These are phyloP conservation scores for Trichoderma sp. DNA, from an alignment of 2,329 filamentous ascomycete genomes.

Conservation along the genomic window DNA sequence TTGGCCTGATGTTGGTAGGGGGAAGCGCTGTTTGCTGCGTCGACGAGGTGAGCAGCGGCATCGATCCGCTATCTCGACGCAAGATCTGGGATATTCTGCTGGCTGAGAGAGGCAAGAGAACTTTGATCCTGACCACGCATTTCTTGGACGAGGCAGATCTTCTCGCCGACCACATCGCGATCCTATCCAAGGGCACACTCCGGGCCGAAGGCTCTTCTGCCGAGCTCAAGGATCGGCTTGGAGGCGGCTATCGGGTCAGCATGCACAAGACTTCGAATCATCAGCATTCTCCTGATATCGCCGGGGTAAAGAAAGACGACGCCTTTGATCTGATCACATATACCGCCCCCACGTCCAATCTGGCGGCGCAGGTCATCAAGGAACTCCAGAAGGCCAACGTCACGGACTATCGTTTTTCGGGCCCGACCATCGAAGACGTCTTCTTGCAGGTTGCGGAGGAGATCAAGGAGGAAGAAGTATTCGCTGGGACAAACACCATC, in stretches of 20 bases:
- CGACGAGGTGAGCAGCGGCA: conserved; percentile 85
- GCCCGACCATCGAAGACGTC: conserved; percentile 90
- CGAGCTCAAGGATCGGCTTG: conserved; percentile 78
- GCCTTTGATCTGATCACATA: conserved; percentile 75
- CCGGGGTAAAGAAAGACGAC: conserved; percentile 58
- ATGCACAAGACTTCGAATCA: conserved; percentile 62
- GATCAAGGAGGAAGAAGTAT: conserved; percentile 57
- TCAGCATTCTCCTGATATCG: conserved; percentile 53
- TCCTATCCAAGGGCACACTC: conserved; percentile 80
- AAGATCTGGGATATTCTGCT: conserved; percentile 96
- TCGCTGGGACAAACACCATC: conserved; percentile 27
- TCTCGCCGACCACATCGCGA: conserved; percentile 83
- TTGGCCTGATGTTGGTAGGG: conserved; percentile 94
- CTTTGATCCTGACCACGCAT: conserved; percentile 87
- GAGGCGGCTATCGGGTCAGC: conserved; percentile 82
- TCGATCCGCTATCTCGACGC: conserved; percentile 81
- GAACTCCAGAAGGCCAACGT: conserved; percentile 68
- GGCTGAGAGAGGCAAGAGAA: conserved; percentile 77
- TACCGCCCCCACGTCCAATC: conserved; percentile 66
- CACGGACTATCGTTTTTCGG: conserved; percentile 79
- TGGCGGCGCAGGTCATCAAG: conserved; percentile 72
- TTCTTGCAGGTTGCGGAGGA: conserved; percentile 87
- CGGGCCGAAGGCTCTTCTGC: conserved; percentile 84
- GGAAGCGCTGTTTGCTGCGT: conserved; percentile 86
- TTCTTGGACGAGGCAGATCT: conserved; percentile 93